Percentiles rank a stretch among this genome's conserved stretches.
Conservation (phyloP, 176 grass and related monocot genomes). For the Rhynchospora pubera region DNA sequence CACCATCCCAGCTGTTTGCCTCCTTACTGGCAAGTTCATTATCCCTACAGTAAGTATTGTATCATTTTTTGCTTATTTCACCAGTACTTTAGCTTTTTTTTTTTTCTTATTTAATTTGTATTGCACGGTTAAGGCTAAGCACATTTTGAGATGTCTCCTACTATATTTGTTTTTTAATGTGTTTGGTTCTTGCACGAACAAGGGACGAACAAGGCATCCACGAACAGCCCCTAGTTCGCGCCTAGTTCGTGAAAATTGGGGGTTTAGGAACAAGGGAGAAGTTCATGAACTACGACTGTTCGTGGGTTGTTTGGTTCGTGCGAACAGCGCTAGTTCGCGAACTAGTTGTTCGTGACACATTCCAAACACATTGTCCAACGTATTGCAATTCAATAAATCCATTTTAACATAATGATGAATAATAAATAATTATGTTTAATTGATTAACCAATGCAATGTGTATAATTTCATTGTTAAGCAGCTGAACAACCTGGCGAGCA, state of each 20-base stretch:
- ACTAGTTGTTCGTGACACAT: too few relatives aligned
- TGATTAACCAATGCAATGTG: background rate
- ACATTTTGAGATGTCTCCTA: background rate
- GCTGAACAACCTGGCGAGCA: constrained; percentile 78
- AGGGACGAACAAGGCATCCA: too few relatives aligned
- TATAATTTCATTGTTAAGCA: constrained; percentile 12
- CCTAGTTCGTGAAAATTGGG: too few relatives aligned
- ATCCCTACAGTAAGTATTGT: constrained; percentile 55
- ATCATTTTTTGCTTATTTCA: background rate
- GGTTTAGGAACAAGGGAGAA: too few relatives aligned
- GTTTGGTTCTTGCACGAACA: too few relatives aligned
- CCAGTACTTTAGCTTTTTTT: background rate
- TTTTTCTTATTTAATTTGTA: background rate
- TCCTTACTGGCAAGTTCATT: constrained; percentile 91
- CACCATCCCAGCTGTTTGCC: constrained; percentile 79
- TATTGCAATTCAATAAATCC: background rate
- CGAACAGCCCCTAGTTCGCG: too few relatives aligned
- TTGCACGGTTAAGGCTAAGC: background rate
- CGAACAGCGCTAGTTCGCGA: too few relatives aligned
- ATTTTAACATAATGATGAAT: background rate
- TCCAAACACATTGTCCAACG: too few relatives aligned
- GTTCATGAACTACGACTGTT: too few relatives aligned
- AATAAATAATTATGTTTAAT: background rate
- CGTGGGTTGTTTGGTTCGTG: too few relatives aligned
- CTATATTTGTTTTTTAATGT: background rate